These are phyloP conservation scores for Musa beccarii DNA, from an alignment of 176 grass and related monocot genomes.

Conservation along the genomic window DNA sequence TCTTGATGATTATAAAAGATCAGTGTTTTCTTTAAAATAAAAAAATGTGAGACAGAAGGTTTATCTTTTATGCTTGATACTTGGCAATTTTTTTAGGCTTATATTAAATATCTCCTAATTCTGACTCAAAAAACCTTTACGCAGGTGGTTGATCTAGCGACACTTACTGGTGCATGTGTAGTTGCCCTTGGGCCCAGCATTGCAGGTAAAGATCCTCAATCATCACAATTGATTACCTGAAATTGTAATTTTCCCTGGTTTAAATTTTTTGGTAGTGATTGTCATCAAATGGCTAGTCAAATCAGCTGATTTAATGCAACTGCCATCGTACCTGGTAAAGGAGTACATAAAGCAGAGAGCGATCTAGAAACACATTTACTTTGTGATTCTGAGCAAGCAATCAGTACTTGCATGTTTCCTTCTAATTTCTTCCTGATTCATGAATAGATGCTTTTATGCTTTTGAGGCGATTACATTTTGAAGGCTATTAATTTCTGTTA, in stretches of 20 bases:
- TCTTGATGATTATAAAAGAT: neutral
- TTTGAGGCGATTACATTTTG: too few species aligned
- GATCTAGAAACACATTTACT: too few species aligned
- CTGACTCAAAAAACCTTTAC: neutral
- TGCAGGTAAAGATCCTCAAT: constrained; percentile 41
- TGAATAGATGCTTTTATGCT: too few species aligned
- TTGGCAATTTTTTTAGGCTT: neutral
- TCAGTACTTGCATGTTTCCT: too few species aligned
- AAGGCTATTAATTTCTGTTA: too few species aligned
- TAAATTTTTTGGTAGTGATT: neutral
- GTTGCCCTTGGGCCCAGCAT: constrained; percentile 82
- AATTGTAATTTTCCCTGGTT: neutral
- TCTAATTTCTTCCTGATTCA: too few species aligned
- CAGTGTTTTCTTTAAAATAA: neutral
- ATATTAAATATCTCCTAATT: neutral
- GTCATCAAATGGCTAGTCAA: neutral
- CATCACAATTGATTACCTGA: neutral
- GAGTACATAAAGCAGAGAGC: too few species aligned
- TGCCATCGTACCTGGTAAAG: neutral
- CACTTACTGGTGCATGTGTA: constrained; percentile 74
- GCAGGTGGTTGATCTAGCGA: constrained; percentile 91
- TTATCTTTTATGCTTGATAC: neutral
- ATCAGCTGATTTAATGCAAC: neutral
- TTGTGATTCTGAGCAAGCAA: too few species aligned
- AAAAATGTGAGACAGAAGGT: neutral